Base-by-base conservation (phyloP, 129 eudicot genomes). In the Tagetes erecta region DNA sequence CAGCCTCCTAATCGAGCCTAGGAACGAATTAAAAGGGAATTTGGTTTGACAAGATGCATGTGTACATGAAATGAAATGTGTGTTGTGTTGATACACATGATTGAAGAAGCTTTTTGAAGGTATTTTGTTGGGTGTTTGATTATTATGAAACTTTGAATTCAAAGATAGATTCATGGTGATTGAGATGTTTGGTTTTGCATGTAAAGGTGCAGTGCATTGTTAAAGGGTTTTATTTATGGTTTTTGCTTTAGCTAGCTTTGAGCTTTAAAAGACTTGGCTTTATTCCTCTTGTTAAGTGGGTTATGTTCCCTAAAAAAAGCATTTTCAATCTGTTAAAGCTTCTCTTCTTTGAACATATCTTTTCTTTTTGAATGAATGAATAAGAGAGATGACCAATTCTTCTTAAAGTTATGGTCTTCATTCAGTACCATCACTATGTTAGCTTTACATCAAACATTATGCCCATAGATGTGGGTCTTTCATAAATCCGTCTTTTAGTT, bases 271-370 rank as follows among this genome's bases (percentile, higher is more conserved):
- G 78, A 68, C 64, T 79, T 78, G 79, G 84, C 83, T 79, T 82
- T 81, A 81, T 76, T 84, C 80, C 83, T 87, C 53, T 71, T 71
- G 73, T 79, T 79, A 79, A 79, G 86, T 84, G 86, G 86, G 81
- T 79, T 84, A 84, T 73, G 83, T 81, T 84, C 86, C 84, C 91
- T 79, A 84, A 72, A 79, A 76, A 87, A 84, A 87, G 86, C 81
- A 81, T 62, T 75, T 71, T 68, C 58, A 74, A 76, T 81, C 88
- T 77, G 80, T 63, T 81, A 84, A 84, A 87, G 86, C 71, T 77
- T 64, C 81, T 71, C 79, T 82, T 75, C 85, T 87, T 84, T 79
- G 84, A 66, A 82, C 79, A 82, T 70, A 49, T 76, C 71, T 77
- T 34, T 64, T 75, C 82, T 67, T 64, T 75, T 71, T 73, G 79